These are phyloP conservation scores for Gossypium anomalum DNA, from an alignment of 345 rosid genomes.

Conservation along the genomic window DNA sequence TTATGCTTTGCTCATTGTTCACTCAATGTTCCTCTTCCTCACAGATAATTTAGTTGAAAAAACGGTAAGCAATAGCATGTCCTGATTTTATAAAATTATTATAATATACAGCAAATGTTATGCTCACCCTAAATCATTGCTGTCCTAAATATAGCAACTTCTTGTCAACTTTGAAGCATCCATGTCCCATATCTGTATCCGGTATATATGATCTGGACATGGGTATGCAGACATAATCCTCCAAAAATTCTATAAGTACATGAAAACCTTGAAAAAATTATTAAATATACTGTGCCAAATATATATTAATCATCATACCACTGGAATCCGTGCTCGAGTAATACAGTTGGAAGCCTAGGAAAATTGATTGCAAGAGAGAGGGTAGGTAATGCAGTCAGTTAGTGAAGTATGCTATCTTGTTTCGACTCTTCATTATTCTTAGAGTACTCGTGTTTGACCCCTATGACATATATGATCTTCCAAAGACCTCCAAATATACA, in stretches of 20 bases:
- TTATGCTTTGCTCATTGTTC: conserved; percentile 47
- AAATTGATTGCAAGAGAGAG: neutral
- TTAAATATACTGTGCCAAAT: too few relatives aligned
- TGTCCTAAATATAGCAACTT: too few relatives aligned
- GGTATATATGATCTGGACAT: neutral
- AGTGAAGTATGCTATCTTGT: neutral
- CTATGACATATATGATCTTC: neutral
- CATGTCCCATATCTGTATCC: neutral
- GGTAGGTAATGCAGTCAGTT: neutral
- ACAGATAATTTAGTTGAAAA: conserved; percentile 34
- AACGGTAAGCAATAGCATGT: conserved; percentile 32
- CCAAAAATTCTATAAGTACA: too few relatives aligned
- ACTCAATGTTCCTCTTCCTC: conserved; percentile 58
- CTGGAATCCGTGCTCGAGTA: neutral
- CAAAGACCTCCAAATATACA: neutral
- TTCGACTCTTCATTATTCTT: neutral
- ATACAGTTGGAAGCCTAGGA: neutral
- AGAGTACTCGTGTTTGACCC: neutral
- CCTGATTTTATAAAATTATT: neutral
- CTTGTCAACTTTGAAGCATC: neutral
- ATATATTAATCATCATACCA: too few relatives aligned
- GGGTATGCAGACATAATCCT: too few relatives aligned
- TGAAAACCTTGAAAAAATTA: too few relatives aligned
- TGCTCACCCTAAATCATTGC: too few relatives aligned
- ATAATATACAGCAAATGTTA: neutral